Percentiles rank a stretch among this genome's conserved stretches.
Evolutionary conservation across 306 rosid genomes (phyloP).

Genomic region (Clitoria ternatea): DNA sequence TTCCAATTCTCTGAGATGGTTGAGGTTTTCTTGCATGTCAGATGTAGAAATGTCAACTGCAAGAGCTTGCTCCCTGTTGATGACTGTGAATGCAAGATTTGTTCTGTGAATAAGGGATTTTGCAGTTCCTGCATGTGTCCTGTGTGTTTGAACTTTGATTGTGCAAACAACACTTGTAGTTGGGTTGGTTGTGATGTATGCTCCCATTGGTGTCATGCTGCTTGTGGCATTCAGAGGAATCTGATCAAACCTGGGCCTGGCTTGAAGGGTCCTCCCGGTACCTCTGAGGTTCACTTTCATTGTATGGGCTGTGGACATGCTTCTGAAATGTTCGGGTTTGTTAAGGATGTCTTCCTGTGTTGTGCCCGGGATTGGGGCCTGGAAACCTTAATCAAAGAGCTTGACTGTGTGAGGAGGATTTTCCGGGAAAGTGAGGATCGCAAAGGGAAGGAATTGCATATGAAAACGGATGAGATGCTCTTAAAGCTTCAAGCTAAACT

Average conservation of each 20-base stretch:
- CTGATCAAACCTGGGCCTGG: slow-evolving; percentile 74
- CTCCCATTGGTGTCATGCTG: slow-evolving; percentile 87
- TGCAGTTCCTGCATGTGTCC: slow-evolving; percentile 91
- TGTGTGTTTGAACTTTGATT: slow-evolving; percentile 75
- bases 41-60: slow-evolving; percentile 70
- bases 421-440: slow-evolving; percentile 68
- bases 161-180: slow-evolving; percentile 79
- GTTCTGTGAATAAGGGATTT: slow-evolving; percentile 66
- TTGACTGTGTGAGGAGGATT: slow-evolving; percentile 70
- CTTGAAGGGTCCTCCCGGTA: slow-evolving; percentile 70
- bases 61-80: slow-evolving; percentile 63
- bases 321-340: slow-evolving; percentile 89
- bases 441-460: slow-evolving; percentile 74
- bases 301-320: slow-evolving; percentile 75
- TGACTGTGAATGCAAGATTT: slow-evolving; percentile 83
- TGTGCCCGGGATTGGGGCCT: slow-evolving; percentile 82
- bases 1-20: slow-evolving; percentile 49
- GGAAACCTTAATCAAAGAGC: slow-evolving; percentile 69
- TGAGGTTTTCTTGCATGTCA: slow-evolving; percentile 59
- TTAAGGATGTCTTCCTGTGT: slow-evolving; percentile 64
- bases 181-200: slow-evolving; percentile 95
- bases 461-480: slow-evolving; percentile 51
- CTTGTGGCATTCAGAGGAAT: slow-evolving; percentile 70
- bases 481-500: slow-evolving; percentile 52
- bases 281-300: slow-evolving; percentile 74